Percentiles rank a stretch among this genome's conserved stretches.
phyloP scores from a whole-genome alignment of 495 filamentous ascomycete species.

The Talaromyces thailandensis region DNA sequence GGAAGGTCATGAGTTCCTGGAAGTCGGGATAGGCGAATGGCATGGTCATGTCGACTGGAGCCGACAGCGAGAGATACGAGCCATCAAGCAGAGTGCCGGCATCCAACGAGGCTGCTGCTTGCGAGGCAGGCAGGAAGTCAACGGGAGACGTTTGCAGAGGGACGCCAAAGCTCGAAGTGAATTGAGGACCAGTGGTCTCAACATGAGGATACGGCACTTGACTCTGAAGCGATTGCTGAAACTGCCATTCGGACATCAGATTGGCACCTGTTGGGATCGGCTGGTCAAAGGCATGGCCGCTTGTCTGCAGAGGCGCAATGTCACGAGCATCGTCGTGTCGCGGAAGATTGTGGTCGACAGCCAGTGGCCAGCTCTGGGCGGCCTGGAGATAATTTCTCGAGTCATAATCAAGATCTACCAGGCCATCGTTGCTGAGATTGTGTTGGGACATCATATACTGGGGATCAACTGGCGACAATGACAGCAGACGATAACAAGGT shows the following conservation, averaged over 20 bases:
- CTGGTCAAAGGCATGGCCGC: conserved; percentile 38
- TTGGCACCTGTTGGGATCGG: conserved; percentile 30
- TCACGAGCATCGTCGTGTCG: conserved; percentile 30
- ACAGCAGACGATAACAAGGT: not conserved
- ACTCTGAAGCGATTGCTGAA: conserved; percentile 45
- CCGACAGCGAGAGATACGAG: conserved; percentile 58
- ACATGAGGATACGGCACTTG: conserved; percentile 30
- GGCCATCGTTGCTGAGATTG: conserved; percentile 23
- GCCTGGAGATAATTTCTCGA: conserved; percentile 37
- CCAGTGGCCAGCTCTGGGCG: conserved; percentile 32
- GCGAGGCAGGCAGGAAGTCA: conserved; percentile 61
- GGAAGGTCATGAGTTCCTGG: conserved; percentile 46
- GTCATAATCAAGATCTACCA: conserved; percentile 40
- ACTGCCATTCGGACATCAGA: conserved; percentile 43
- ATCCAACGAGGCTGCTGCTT: conserved; percentile 45
- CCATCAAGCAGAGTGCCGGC: conserved; percentile 52
- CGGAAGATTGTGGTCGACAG: conserved; percentile 23
- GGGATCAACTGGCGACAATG: not conserved
- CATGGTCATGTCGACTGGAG: conserved; percentile 50
- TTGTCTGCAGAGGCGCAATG: conserved; percentile 38
- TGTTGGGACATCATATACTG: not conserved
- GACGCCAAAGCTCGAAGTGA: conserved; percentile 39
- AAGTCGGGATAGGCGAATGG: conserved; percentile 71
- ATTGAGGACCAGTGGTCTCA: conserved; percentile 43
- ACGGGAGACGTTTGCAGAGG: conserved; percentile 52